These are phyloP conservation scores for Alnus rubra DNA, from an alignment of 306 rosid species.

Conservation along the genomic window DNA sequence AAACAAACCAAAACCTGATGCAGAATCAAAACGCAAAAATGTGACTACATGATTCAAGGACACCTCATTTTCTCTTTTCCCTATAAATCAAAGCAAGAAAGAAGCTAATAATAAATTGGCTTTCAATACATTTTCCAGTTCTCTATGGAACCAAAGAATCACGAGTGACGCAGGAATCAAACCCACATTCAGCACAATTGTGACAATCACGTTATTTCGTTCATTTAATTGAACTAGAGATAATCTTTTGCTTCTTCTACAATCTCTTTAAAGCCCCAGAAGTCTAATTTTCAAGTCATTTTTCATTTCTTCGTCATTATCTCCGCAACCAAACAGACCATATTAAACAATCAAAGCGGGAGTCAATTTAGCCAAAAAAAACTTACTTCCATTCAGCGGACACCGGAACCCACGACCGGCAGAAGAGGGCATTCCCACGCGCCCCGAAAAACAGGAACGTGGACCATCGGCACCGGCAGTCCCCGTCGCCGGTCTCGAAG, in stretches of 20 bases:
- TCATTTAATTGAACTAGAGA: not conserved
- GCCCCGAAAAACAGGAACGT: slow-evolving; percentile 71
- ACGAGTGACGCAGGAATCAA: not conserved
- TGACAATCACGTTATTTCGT: no score
- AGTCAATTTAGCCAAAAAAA: not conserved
- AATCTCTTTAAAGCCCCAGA: not conserved
- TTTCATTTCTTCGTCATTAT: not conserved
- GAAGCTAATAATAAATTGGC: not conserved
- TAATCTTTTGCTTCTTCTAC: not conserved
- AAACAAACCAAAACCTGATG: not conserved
- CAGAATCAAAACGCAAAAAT: not conserved
- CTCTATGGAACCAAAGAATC: not conserved
- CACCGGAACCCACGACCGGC: slow-evolving; percentile 84
- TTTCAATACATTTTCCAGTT: no score
- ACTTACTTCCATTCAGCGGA: slow-evolving; percentile 63
- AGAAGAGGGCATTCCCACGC: slow-evolving; percentile 66
- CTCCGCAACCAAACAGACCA: not conserved
- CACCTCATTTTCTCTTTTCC: not conserved
- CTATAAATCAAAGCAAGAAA: not conserved
- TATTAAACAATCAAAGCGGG: not conserved
- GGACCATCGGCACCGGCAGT: slow-evolving; percentile 49
- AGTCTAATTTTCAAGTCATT: no score
- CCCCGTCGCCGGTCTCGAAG: slow-evolving; percentile 28
- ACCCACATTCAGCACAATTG: not conserved
- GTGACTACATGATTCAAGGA: not conserved